These are phyloP conservation scores for Phlebopus sp. DNA, from an alignment of 1,284 basidiomycete genomes.

Conservation along the genomic window DNA sequence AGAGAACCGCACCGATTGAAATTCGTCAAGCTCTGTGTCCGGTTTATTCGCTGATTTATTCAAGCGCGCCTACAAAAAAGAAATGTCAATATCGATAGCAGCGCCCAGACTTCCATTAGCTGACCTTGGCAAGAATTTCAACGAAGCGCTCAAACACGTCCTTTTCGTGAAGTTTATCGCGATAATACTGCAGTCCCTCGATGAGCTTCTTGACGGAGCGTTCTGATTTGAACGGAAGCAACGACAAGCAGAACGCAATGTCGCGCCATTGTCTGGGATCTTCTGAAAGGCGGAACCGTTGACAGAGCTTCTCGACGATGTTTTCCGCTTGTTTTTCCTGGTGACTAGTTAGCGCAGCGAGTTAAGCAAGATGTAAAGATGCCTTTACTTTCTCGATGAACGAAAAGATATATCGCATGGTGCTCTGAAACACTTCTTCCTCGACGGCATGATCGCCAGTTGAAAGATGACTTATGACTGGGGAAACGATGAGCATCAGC, in stretches of 20 bases:
- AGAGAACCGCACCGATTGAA: slow-evolving; percentile 62
- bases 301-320: slow-evolving; percentile 93
- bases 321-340: slow-evolving; percentile 95
- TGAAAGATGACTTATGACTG: slow-evolving; percentile 92
- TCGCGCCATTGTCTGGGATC: slow-evolving; percentile 96
- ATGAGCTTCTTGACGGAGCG: slow-evolving; percentile 94
- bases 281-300: slow-evolving; percentile 86
- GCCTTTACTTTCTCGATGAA: slow-evolving; percentile 89
- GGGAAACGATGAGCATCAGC: slow-evolving; percentile 2
- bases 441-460: slow-evolving; percentile 93
- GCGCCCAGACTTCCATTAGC: slow-evolving; percentile 10
- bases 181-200: slow-evolving; percentile 88
- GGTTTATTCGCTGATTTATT: slow-evolving; percentile 91
- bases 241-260: slow-evolving; percentile 92
- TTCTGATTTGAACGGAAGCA: slow-evolving; percentile 96
- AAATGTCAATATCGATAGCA: neutral
- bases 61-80: slow-evolving; percentile 55
- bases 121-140: slow-evolving; percentile 81
- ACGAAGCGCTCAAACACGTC: slow-evolving; percentile 82
- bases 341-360: neutral
- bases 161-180: slow-evolving; percentile 93
- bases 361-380: neutral
- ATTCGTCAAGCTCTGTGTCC: slow-evolving; percentile 86
- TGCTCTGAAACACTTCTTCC: slow-evolving; percentile 89
- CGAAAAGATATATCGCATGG: slow-evolving; percentile 93